Percentiles rank a stretch among this genome's conserved stretches.
phyloP scores from a whole-genome alignment of 805 yeast genomes.

The Monosporozyma aquatica region DNA sequence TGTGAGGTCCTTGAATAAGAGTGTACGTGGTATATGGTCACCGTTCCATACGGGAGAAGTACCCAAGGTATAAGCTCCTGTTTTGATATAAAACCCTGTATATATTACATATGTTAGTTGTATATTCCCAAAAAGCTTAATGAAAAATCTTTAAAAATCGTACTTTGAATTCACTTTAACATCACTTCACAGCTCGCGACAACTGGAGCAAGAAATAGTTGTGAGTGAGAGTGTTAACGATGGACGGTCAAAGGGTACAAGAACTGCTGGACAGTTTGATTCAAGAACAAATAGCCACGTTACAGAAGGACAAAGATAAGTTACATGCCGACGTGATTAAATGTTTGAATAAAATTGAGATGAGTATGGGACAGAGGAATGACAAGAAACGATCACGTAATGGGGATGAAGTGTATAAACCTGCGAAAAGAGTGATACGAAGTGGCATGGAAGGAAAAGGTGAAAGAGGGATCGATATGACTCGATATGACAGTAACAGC shows the following conservation, averaged over 20 bases:
- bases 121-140: too few relatives aligned
- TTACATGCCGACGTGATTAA: slow-evolving; percentile 15
- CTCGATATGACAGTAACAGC: slow-evolving; percentile 3
- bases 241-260: too few relatives aligned
- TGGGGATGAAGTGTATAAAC: too few relatives aligned
- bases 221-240: too few relatives aligned
- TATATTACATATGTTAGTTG: slow-evolving; percentile 3
- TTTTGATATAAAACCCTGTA: too few relatives aligned
- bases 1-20: slow-evolving; percentile 69
- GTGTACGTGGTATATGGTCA: slow-evolving; percentile 96
- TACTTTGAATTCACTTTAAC: not conserved
- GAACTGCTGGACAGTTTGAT: not conserved
- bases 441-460: too few relatives aligned
- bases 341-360: not conserved
- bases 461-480: not conserved
- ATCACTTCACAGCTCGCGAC: too few relatives aligned
- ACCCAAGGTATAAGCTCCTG: too few relatives aligned
- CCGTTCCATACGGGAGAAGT: slow-evolving; percentile 90
- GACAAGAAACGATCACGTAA: not conserved
- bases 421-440: too few relatives aligned
- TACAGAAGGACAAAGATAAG: slow-evolving; percentile 12
- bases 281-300: slow-evolving; percentile 2
- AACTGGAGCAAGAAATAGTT: too few relatives aligned
- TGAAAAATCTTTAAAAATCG: not conserved
- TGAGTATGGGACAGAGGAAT: not conserved